Evolutionary conservation across 2,329 filamentous ascomycete genomes (phyloP).

Genomic region (Thielaviopsis ethacetica): DNA sequence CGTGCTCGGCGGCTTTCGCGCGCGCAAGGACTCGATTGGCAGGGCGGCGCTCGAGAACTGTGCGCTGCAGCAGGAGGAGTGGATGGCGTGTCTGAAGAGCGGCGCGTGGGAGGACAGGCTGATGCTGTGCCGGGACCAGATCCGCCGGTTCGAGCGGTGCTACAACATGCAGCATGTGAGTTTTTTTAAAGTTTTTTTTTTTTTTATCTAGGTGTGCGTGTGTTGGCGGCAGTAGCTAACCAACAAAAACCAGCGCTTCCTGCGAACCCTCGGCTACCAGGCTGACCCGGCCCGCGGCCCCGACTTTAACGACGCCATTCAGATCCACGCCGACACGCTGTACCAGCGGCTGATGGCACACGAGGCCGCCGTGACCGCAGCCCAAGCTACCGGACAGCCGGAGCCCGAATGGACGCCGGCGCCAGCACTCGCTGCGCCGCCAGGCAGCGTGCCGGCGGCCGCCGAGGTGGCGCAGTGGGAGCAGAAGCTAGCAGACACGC

Average conservation of each 20-base stretch:
- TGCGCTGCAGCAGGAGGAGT: constrained; percentile 66
- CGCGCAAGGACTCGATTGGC: constrained; percentile 61
- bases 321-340: constrained; percentile 86
- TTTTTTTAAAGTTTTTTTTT: background rate
- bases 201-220: background rate
- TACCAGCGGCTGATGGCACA: constrained; percentile 78
- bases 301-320: constrained; percentile 69
- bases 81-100: constrained; percentile 65
- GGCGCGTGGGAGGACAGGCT: constrained; percentile 52
- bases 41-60: constrained; percentile 85
- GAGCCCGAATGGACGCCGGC: constrained; percentile 43
- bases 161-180: constrained; percentile 72
- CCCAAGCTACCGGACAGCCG: constrained; percentile 43
- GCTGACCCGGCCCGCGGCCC: constrained; percentile 46
- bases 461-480: constrained; percentile 34
- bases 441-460: constrained; percentile 5
- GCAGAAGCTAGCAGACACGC: constrained; percentile 39
- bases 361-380: constrained; percentile 57
- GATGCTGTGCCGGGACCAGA: constrained; percentile 69
- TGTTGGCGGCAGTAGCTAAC: background rate
- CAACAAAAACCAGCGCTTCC: constrained; percentile 45
- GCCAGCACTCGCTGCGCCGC: constrained; percentile 29
- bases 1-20: constrained; percentile 71
- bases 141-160: constrained; percentile 65
- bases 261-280: constrained; percentile 81